A percentile compares a stretch with the other conserved stretches of the same genome.
Evolutionary conservation across 805 yeast genomes (phyloP).

Genomic region (Candida taoyuanica): DNA sequence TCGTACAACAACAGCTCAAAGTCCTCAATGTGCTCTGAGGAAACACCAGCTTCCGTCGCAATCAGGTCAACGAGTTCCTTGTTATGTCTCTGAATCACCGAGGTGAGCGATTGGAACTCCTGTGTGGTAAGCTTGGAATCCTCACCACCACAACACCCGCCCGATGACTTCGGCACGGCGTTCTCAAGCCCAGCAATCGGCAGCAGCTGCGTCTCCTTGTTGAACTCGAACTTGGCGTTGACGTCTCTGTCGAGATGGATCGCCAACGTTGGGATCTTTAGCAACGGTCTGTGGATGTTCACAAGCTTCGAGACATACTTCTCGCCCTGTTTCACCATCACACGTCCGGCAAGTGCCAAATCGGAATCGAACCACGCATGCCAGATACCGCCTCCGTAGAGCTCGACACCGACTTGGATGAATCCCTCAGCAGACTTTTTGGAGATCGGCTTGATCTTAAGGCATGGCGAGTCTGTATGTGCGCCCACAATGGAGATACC

Average conservation of each 20-base stretch:
- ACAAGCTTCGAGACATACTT: conserved; percentile 61
- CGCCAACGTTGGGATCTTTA: conserved; percentile 92
- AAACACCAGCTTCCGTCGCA: conserved; percentile 58
- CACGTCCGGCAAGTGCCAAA: conserved; percentile 87
- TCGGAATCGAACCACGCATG: conserved; percentile 98
- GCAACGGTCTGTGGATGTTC: conserved; percentile 75
- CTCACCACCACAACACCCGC: conserved; percentile 48
- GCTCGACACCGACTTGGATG: conserved; percentile 87
- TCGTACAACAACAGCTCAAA: conserved; percentile 86
- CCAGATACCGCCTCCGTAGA: conserved; percentile 95
- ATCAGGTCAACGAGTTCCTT: conserved; percentile 61
- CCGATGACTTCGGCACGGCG: conserved; percentile 29
- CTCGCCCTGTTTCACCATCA: conserved; percentile 50
- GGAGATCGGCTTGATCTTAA: conserved; percentile 85
- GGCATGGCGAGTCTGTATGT: conserved; percentile 91
- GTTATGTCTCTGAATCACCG: conserved; percentile 72
- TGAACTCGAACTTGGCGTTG: conserved; percentile 76
- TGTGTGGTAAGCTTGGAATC: conserved; percentile 41
- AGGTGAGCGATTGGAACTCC: conserved; percentile 60
- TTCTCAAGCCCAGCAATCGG: conserved; percentile 75
- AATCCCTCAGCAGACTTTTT: conserved; percentile 68
- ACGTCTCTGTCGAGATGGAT: conserved; percentile 82
- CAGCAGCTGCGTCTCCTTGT: conserved; percentile 78
- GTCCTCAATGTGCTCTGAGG: conserved; percentile 65
- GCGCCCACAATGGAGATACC: conserved; percentile 91